A percentile compares a stretch with the other conserved stretches of the same genome.
phyloP scores from a whole-genome alignment of 2,329 filamentous ascomycete species.

The Mycocentrospora acerina region DNA sequence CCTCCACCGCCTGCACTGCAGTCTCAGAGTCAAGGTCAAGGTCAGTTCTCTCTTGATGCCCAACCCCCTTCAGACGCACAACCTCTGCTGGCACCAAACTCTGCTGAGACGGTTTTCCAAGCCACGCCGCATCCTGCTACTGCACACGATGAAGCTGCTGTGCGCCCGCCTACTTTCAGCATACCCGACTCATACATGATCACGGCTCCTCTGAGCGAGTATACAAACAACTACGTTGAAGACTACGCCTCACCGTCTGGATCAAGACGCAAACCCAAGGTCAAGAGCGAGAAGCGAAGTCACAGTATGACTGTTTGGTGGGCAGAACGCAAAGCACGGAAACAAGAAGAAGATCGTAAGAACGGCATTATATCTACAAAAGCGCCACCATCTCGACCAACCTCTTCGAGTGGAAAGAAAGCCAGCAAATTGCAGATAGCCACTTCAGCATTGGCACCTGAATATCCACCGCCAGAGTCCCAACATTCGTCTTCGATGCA shows the following conservation, averaged over 20 bases:
- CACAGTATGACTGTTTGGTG: conserved; percentile 51
- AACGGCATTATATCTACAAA: conserved; percentile 20
- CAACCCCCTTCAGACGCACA: conserved; percentile 21
- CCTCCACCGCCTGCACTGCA: conserved; percentile 32
- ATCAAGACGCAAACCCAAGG: conserved; percentile 39
- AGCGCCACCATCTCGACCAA: conserved; percentile 22
- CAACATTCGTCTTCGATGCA: conserved; percentile 19
- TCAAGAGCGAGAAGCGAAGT: conserved; percentile 48
- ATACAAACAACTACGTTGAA: conserved; percentile 30
- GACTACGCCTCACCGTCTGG: conserved; percentile 27
- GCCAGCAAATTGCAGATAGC: conserved; percentile 22
- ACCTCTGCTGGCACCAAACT: conserved; percentile 25
- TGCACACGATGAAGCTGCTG: conserved; percentile 19
- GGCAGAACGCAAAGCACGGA: conserved; percentile 46
- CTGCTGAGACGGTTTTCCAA: conserved; percentile 38
- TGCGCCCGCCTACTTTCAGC: conserved; percentile 24
- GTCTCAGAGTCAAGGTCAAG: conserved; percentile 41
- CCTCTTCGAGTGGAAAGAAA: conserved; percentile 24
- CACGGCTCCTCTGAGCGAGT: conserved; percentile 37
- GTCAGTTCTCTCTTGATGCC: conserved; percentile 40
- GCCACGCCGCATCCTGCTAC: conserved; percentile 33
- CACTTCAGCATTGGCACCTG: conserved; percentile 21
- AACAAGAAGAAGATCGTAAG: conserved; percentile 37
- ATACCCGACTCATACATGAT: conserved; percentile 39
- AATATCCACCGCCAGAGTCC: conserved; percentile 12